Evolutionary conservation across 2,329 filamentous ascomycete species (phyloP).

Genomic region (Hypoxylon sp.): DNA sequence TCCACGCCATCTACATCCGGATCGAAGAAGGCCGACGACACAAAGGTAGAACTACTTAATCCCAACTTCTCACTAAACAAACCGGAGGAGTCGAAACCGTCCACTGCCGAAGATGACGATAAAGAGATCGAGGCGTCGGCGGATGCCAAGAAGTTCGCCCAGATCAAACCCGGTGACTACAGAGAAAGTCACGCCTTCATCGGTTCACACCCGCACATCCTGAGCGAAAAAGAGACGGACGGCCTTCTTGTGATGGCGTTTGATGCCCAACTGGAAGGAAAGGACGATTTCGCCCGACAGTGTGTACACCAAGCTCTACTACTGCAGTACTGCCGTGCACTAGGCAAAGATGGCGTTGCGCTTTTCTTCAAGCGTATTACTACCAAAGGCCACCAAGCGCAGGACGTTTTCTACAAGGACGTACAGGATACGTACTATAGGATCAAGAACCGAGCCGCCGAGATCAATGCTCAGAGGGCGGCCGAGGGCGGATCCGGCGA

Average conservation of each 20-base stretch:
- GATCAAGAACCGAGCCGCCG: slow-evolving; percentile 82
- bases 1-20: slow-evolving; percentile 53
- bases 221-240: slow-evolving; percentile 90
- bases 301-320: slow-evolving; percentile 95
- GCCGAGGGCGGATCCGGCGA: slow-evolving; percentile 67
- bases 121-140: slow-evolving; percentile 82
- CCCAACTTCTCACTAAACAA: slow-evolving; percentile 65
- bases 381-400: slow-evolving; percentile 88
- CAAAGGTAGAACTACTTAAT: slow-evolving; percentile 82
- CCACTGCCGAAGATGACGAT: slow-evolving; percentile 68
- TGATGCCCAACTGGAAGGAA: slow-evolving; percentile 83
- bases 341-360: slow-evolving; percentile 88
- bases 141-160: slow-evolving; percentile 84
- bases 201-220: slow-evolving; percentile 80
- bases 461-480: slow-evolving; percentile 73
- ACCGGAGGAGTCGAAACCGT: slow-evolving; percentile 46
- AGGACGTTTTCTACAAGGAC: slow-evolving; percentile 92
- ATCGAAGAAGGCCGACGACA: slow-evolving; percentile 64
- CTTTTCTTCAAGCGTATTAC: slow-evolving; percentile 98
- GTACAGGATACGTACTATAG: slow-evolving; percentile 88
- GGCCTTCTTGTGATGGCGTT: slow-evolving; percentile 93
- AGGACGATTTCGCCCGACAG: slow-evolving; percentile 82
- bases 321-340: slow-evolving; percentile 92
- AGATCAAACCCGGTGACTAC: slow-evolving; percentile 84
- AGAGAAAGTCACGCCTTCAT: slow-evolving; percentile 81